Evolutionary conservation across 2,329 filamentous ascomycete species (phyloP), one percentile per base, ranked within the genome.

Genomic region (Pseudogymnoascus sp.): DNA sequence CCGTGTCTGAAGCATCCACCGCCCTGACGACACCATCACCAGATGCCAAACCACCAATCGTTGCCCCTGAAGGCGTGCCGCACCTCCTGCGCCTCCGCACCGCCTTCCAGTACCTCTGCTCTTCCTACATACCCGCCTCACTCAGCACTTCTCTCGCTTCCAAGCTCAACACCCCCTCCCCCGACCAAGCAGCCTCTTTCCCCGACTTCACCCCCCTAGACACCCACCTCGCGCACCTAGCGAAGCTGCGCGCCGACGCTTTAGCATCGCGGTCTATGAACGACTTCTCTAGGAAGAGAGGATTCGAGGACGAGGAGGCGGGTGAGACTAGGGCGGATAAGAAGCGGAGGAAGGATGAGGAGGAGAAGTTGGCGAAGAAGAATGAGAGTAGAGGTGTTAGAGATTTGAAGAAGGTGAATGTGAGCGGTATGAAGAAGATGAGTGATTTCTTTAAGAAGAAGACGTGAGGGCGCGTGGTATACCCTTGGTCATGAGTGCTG

Each of bases 371-470:
- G 74, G 92, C 87, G 76, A 92, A 95, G 77, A 84, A 83, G 2
- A 80, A 79, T 23, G 84, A 90, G 76, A 94, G 89, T 66, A 81
- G 86, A 28, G 92, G 85, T 0, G 85, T 97, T 1, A 87, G 86
- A 72, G 83, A 92, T 59, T 74, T 99, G 71, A 89, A 89, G 74
- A 99, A 97, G 77, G 93, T 92, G 59, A 90, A 97, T 76, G 92
- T 89, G 0, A 84, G 77, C 21, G 94, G 94, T 1, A 99, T 99
- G 94, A 94, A 90, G 82, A 99, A 97, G 79, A 84, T 99, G 83
- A 96, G 90, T 73, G 84, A 87, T 66, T 99, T 99, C 77, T 99
- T 99, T 75, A 85, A 85, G 65, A 95, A 93, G 77, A 77, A 77
- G 64, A 50, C 35, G 8, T 62, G 50, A 56, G 10, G n/a, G 28